Evolutionary conservation across 345 rosid species (phyloP).

Genomic region (Gynandropsis gynandra): DNA sequence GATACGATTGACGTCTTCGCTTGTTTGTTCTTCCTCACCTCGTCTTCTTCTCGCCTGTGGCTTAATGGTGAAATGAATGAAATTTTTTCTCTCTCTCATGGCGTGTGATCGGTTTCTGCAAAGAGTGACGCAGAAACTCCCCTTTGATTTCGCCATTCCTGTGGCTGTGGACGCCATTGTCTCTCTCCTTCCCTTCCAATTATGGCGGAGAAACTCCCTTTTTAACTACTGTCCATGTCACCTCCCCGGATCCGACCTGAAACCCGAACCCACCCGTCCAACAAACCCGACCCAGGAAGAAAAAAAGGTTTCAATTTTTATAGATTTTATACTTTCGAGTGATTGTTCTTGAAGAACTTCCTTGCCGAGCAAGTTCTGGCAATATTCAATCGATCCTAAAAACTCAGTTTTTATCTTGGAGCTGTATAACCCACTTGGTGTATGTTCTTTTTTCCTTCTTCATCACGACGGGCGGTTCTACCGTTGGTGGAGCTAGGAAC

Average conservation of each 20-base stretch:
- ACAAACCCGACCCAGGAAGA: slow-evolving; percentile 8
- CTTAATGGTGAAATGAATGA: slow-evolving; percentile 5
- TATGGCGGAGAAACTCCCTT: slow-evolving; percentile 18
- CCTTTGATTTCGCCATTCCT: slow-evolving; percentile 35
- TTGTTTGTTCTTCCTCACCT: slow-evolving; percentile 16
- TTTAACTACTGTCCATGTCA: not conserved
- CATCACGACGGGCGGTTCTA: slow-evolving; percentile 34
- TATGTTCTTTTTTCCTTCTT: not conserved
- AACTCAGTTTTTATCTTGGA: not conserved
- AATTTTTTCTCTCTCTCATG: slow-evolving; percentile 6
- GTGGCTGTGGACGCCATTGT: slow-evolving; percentile 35
- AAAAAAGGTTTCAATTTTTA: not conserved
- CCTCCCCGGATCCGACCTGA: not conserved
- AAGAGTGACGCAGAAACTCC: slow-evolving; percentile 21
- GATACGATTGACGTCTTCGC: slow-evolving; percentile 13
- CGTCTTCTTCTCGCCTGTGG: slow-evolving; percentile 10
- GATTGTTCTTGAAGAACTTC: not conserved
- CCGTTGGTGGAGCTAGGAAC: slow-evolving; percentile 69
- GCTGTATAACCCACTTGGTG: too few species aligned
- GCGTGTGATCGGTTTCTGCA: slow-evolving; percentile 25
- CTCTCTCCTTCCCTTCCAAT: slow-evolving; percentile 29
- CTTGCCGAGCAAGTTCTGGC: slow-evolving; percentile 20
- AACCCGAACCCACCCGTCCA: slow-evolving; percentile 14
- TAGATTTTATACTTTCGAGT: not conserved
- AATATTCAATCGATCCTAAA: slow-evolving; percentile 3